Percentiles rank a stretch among this genome's conserved stretches.
These are phyloP conservation scores for Starmera stellimalicola DNA, from an alignment of 1,139 yeast genomes.

Conservation along the genomic window DNA sequence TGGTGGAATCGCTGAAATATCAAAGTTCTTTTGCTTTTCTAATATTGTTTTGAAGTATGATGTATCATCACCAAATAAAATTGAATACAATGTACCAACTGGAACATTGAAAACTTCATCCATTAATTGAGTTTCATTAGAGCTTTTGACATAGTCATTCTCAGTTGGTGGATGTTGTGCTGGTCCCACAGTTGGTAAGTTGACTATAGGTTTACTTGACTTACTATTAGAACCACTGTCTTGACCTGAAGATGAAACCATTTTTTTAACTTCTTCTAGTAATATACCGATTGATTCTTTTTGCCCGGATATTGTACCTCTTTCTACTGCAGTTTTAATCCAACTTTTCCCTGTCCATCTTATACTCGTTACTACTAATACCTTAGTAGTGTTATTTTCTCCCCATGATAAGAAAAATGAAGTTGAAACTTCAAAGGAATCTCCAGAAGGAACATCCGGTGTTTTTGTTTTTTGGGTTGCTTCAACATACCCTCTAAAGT, in stretches of 20 bases:
- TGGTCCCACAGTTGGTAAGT: conserved; percentile 41
- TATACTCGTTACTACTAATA: conserved; percentile 57
- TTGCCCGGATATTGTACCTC: conserved; percentile 57
- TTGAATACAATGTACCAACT: conserved; percentile 60
- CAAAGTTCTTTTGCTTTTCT: conserved; percentile 63
- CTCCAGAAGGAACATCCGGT: conserved; percentile 95
- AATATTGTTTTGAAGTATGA: conserved; percentile 44
- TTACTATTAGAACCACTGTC: conserved; percentile 2
- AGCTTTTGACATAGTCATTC: conserved; percentile 38
- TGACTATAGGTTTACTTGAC: conserved; percentile 5
- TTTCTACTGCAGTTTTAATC: conserved; percentile 45
- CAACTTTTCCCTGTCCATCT: conserved; percentile 67
- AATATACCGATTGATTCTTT: conserved; percentile 42
- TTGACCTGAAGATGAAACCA: conserved; percentile 7
- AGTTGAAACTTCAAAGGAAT: conserved; percentile 66
- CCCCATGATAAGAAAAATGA: conserved; percentile 61
- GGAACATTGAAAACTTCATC: conserved; percentile 68
- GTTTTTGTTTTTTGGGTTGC: conserved; percentile 66
- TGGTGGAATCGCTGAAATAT: conserved; percentile 49
- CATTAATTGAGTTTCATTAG: conserved; percentile 52
- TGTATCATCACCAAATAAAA: conserved; percentile 70
- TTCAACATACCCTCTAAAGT: conserved; percentile 44
- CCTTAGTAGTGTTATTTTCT: conserved; percentile 50
- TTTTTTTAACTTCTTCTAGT: conserved; percentile 30
- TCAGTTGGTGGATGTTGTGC: conserved; percentile 45